phyloP scores from a whole-genome alignment of 2,329 filamentous ascomycete genomes.

The Cladophialophora psammophila region DNA sequence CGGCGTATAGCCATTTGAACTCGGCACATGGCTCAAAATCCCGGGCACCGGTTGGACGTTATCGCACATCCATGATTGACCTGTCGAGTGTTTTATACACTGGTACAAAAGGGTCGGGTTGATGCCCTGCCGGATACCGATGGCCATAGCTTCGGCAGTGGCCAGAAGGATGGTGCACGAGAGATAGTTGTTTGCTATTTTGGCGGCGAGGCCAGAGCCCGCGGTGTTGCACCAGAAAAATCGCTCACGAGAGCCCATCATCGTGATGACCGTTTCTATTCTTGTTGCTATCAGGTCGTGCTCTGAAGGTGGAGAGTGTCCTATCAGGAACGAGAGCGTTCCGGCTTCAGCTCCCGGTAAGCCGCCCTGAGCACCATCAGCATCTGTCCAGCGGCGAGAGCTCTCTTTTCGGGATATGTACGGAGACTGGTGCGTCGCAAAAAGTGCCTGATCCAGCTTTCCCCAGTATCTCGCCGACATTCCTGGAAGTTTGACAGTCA shows the following conservation, averaged over 20 bases:
- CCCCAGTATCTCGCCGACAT: constrained; percentile 6
- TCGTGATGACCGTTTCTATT: constrained; percentile 7
- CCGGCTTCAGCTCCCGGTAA: constrained; percentile 11
- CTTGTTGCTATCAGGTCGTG: constrained; percentile 1
- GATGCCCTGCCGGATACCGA: constrained; percentile 6
- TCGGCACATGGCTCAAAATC: constrained; percentile 8
- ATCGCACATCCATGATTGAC: constrained; percentile 27
- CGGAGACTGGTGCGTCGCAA: constrained; percentile 17
- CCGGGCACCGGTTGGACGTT: constrained; percentile 24
- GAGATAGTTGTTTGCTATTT: constrained; percentile 15
- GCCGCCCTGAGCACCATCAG: constrained; percentile 3
- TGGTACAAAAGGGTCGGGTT: constrained; percentile 18
- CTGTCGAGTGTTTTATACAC: constrained; percentile 23
- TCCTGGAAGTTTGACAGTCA: constrained; percentile 4
- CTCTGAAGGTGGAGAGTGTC: neutral
- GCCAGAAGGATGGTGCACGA: constrained; percentile 1
- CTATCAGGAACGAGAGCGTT: constrained; percentile 17
- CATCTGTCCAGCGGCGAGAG: neutral
- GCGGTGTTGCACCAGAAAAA: constrained; percentile 20
- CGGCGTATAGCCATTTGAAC: constrained; percentile 17
- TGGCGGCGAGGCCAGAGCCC: constrained; percentile 18
- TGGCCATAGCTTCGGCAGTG: constrained; percentile 7
- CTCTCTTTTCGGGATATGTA: neutral
- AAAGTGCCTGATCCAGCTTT: constrained; percentile 12
- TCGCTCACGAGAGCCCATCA: constrained; percentile 19